phyloP scores from a whole-genome alignment of 768 basidiomycete genomes.

The Phylloporus rhodoxanthus region DNA sequence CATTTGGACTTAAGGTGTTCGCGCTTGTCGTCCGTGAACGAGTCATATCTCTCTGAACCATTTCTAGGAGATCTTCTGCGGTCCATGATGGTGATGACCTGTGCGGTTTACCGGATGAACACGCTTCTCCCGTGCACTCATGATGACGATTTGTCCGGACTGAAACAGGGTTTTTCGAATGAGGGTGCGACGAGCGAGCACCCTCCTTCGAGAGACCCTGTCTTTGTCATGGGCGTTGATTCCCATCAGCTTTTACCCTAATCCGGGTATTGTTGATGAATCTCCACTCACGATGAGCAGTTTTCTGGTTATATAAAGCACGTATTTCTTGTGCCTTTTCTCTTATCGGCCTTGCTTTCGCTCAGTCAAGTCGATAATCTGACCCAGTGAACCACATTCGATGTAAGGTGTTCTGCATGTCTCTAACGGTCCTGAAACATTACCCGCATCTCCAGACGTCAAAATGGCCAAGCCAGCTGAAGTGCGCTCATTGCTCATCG shows the following conservation, averaged over 20 bases:
- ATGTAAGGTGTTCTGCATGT: neutral
- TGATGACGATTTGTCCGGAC: neutral
- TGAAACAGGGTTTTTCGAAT: neutral
- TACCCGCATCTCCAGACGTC: neutral
- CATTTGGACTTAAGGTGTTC: slow-evolving; percentile 10
- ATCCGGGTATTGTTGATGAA: neutral
- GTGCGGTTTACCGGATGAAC: neutral
- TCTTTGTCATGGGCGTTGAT: slow-evolving; percentile 3
- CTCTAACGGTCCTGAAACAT: too few species aligned
- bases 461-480: slow-evolving; percentile 1
- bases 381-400: neutral
- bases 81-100: neutral
- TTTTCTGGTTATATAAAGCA: slow-evolving; percentile 4
- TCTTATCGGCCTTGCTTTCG: neutral
- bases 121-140: neutral
- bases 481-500: neutral
- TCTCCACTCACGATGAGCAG: neutral
- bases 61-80: slow-evolving; percentile 4
- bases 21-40: neutral
- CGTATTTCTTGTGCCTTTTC: neutral
- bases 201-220: neutral
- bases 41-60: neutral
- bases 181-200: neutral
- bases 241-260: neutral
- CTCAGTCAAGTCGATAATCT: neutral